Evolutionary conservation across 2,329 filamentous ascomycete genomes (phyloP).

Genomic region (Diaporthe citrichinensis): DNA sequence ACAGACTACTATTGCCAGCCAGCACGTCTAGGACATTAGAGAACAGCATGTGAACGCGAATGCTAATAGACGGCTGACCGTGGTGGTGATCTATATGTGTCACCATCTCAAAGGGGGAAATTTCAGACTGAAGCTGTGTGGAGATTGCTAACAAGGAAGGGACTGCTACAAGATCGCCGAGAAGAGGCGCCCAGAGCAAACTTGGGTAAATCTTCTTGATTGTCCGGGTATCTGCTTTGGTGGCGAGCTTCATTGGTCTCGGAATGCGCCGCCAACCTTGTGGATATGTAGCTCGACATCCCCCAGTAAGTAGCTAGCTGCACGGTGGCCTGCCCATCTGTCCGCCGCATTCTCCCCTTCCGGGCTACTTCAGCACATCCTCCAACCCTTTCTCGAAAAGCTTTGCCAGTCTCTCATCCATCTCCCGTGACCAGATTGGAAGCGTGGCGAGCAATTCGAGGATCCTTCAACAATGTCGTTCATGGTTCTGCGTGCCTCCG

Average conservation of each 20-base stretch:
- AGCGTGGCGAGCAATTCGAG: neutral
- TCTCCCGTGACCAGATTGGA: neutral
- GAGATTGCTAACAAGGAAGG: too few relatives aligned
- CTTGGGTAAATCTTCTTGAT: neutral
- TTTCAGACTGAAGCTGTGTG: too few relatives aligned
- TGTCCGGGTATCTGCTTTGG: neutral
- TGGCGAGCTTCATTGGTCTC: neutral
- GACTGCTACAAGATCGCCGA: neutral
- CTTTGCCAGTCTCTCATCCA: neutral
- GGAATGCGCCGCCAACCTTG: neutral
- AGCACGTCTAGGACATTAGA: too few relatives aligned
- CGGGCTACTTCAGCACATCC: neutral
- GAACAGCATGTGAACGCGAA: too few relatives aligned
- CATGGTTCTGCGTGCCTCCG: neutral
- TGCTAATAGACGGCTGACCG: too few relatives aligned
- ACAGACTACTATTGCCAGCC: too few relatives aligned
- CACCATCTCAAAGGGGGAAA: too few relatives aligned
- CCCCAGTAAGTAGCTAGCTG: neutral
- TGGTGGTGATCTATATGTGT: too few relatives aligned
- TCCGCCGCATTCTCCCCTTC: neutral
- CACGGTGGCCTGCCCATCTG: neutral
- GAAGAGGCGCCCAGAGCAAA: neutral
- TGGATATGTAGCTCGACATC: neutral
- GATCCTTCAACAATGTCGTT: neutral
- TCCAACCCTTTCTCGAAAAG: neutral